phyloP scores from a whole-genome alignment of 2,329 filamentous ascomycete species.

The Colletotrichum somersetense region DNA sequence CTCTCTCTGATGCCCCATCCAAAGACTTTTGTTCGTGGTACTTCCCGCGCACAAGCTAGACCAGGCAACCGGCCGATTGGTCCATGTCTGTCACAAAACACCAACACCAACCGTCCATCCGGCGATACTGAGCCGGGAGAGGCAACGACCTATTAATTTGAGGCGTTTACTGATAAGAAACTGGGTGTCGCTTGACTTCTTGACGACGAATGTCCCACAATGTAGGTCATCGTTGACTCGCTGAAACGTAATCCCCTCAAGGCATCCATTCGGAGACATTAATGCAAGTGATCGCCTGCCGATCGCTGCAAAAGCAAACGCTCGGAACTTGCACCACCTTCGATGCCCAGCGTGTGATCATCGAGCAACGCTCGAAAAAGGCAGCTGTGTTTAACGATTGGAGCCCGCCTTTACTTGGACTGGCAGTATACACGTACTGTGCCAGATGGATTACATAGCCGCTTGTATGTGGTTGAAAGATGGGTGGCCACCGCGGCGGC shows the following conservation, averaged over 20 bases:
- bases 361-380: constrained; percentile 6
- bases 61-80: not conserved
- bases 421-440: not conserved
- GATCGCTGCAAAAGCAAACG: constrained; percentile 26
- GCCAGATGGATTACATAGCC: not conserved
- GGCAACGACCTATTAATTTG: not conserved
- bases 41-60: not conserved
- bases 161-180: constrained; percentile 2
- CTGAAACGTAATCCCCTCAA: constrained; percentile 10
- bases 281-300: constrained; percentile 32
- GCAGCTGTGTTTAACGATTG: constrained; percentile 1
- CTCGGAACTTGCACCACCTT: constrained; percentile 2
- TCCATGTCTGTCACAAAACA: not conserved
- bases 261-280: not conserved
- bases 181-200: not conserved
- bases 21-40: not conserved
- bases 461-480: not conserved
- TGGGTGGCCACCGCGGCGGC: not conserved
- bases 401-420: constrained; percentile 1
- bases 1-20: not conserved
- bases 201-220: not conserved
- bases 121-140: not conserved
- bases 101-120: not conserved
- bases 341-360: constrained; percentile 11
- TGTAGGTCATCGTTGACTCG: not conserved